Base-by-base conservation (phyloP, 73 alveolate genomes). In the Paramecium tetraurelia region DNA sequence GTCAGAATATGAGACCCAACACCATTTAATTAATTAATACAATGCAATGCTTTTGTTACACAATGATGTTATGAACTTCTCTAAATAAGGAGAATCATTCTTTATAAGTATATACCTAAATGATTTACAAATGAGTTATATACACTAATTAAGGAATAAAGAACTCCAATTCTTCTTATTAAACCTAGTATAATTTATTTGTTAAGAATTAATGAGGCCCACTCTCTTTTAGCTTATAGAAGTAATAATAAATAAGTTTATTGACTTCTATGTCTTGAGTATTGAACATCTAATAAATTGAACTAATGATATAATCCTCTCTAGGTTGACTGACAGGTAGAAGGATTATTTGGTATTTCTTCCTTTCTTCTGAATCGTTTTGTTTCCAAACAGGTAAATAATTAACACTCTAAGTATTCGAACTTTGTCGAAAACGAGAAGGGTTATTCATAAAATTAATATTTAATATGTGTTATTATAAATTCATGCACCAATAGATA, bases 401-500 rank as follows among this genome's bases (percentile, higher is more conserved):
- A 59, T 40, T 40, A 40, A 40, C 12, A 59, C 43, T 24, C 20
- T 59, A 59, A 4, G 31, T 18, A 20, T 59, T 59, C 7, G 77
- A 59, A 29, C 77, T 22, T 11, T 24, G 9, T 59, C 20, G 5
- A 59, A 59, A 59, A 59, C 77, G 36, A 59, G 77, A 16, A 18
- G 46, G 43, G 18, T 63, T 63, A 33, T 63, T 63, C 84, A 63
- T 63, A 31, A 63, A 63, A 63, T 24, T 27, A 63, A 31, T 63
- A 63, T 63, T 27, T 63, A 72, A 53, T 53, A n/a, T 53, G 69
- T 63, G 14, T 63, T 22, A 31, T 63, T 63, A 63, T 63, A 63
- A 53, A 53, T 53, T 72, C 86, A 72, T 72, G 86, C 86, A 31
- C 97, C 97, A 38, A 95, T 93, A 77, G 97, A 95, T 18, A 95